phyloP scores from a whole-genome alignment of 345 rosid genomes.

The Moricandia arvensis region DNA sequence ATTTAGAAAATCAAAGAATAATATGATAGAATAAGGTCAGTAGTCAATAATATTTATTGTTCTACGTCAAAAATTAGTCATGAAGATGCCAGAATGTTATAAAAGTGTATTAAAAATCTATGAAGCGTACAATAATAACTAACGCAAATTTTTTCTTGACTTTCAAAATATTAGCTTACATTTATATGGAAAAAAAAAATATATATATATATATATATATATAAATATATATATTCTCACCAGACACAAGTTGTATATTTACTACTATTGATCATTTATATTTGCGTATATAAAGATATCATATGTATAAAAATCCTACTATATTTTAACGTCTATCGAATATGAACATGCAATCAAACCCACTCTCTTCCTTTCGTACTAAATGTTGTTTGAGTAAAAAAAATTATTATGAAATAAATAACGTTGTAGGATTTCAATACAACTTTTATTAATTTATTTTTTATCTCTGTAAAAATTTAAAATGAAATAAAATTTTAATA shows the following conservation, averaged over 20 bases:
- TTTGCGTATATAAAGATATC: not conserved
- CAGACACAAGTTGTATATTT: not conserved
- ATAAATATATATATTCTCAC: not conserved
- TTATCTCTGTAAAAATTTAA: too few species aligned
- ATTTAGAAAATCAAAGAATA: not conserved
- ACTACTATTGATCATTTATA: not conserved
- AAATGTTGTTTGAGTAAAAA: too few species aligned
- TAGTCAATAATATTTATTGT: not conserved
- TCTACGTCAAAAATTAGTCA: not conserved
- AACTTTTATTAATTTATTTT: too few species aligned
- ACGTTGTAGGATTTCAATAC: too few species aligned
- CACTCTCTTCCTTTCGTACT: too few species aligned
- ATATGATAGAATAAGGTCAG: not conserved
- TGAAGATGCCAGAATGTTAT: not conserved
- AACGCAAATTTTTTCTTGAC: not conserved
- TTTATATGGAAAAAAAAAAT: not conserved
- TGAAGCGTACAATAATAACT: not conserved
- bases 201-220: not conserved
- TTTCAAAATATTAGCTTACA: not conserved
- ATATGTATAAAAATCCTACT: not conserved
- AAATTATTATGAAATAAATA: too few species aligned
- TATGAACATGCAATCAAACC: not conserved
- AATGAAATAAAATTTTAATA: too few species aligned
- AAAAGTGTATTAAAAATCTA: not conserved
- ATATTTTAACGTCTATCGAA: not conserved